These are phyloP conservation scores for Eimeria praecox DNA, from an alignment of 169 alveolate genomes.

Conservation along the genomic window DNA sequence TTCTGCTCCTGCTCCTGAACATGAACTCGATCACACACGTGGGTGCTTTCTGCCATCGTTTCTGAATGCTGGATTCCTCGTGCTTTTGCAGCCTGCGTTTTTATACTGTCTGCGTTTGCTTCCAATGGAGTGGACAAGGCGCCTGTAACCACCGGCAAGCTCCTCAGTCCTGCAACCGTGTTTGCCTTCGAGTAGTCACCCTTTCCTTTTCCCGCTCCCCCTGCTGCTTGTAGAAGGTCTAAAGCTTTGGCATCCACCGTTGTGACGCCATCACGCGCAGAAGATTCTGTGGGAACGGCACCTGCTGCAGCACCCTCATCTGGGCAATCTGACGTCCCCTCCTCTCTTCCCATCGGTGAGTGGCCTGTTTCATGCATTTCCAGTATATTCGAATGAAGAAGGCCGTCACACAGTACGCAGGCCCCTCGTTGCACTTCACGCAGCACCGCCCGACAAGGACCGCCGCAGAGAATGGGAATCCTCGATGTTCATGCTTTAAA, in stretches of 20 bases:
- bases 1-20: not conserved
- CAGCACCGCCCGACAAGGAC: not conserved
- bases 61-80: not conserved
- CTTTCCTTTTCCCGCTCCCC: not conserved
- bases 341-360: not conserved
- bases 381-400: not conserved
- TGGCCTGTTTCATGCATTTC: not conserved
- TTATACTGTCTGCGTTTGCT: not conserved
- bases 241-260: not conserved
- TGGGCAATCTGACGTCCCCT: not conserved
- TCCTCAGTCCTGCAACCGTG: not conserved
- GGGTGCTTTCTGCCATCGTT: not conserved
- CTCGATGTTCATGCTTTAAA: constrained; percentile 9
- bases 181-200: not conserved
- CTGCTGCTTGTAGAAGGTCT: not conserved
- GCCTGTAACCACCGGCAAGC: not conserved
- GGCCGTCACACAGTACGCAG: not conserved
- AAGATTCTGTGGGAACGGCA: not conserved
- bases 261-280: not conserved
- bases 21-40: not conserved
- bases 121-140: not conserved
- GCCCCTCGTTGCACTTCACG: not conserved
- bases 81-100: not conserved
- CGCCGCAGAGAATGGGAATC: not conserved
- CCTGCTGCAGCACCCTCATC: not conserved